Evolutionary conservation across 306 rosid species (phyloP), one percentile per base, ranked within the genome.

Genomic region (Rubus idaeus): DNA sequence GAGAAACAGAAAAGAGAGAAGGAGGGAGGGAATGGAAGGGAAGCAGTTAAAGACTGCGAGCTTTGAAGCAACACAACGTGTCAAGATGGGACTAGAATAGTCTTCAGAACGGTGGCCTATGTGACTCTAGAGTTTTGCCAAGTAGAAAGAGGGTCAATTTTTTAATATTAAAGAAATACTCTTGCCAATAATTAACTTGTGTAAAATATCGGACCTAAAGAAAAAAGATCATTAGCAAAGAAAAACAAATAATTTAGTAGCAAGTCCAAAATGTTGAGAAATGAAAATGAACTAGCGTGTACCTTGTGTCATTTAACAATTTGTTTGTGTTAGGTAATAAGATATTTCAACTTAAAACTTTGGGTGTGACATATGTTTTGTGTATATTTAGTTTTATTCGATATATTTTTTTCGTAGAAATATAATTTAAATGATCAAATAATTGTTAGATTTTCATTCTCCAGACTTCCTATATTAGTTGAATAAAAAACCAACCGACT

Each of bases 81-180:
- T 18, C 45, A 16, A 41, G 56, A 64, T 74, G 68, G 37, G 70
- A 65, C 70, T 35, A 46, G 17, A 74, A 60, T 56, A 55, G 44
- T 58, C 68, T 8, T 26, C 8, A 16, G 0, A 17, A 65, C 23
- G 70, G 49, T 41, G 70, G 70, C 49, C 30, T 21, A 63, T 41
- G 68, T 63, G 5, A 35, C 68, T 63, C 67, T 61, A 14, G 2
- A 3, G 6, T 65, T 40, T 18, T 65, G 70, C 70, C 70, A 17
- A 17, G 49, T 39, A 40, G 30, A 23, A 42, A 21, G 55, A 3
- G 2, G 0, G 12, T 23, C 69, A 4, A 14, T 9, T 9, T 60
- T 63, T 44, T 58, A 8, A 44, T 60, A 21, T 73, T 8, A 4
- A 23, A 57, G 3, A 13, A n/a, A 23, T 20, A 14, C 0, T 13